These are phyloP conservation scores for Amanita fuliginea DNA, from an alignment of 768 basidiomycete species.

Conservation along the genomic window DNA sequence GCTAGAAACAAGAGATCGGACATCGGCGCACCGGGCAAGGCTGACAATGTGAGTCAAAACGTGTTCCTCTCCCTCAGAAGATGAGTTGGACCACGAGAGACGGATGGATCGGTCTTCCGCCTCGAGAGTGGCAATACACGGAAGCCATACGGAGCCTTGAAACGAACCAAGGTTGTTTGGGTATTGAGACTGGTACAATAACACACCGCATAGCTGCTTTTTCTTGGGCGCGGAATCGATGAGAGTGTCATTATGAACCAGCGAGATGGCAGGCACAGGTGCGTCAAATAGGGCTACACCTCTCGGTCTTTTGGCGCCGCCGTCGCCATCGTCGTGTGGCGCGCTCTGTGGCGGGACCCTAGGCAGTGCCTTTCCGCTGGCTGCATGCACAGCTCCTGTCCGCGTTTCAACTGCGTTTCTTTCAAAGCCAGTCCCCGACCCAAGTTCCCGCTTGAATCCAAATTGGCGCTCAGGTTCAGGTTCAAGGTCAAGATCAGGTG, in stretches of 20 bases:
- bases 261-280: conserved; percentile 2
- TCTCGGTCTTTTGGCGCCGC: not conserved
- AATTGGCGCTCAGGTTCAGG: conserved; percentile 6
- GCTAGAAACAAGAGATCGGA: conserved; percentile 40
- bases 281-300: conserved; percentile 3
- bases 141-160: conserved; percentile 35
- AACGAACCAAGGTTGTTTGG: conserved; percentile 6
- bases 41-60: conserved; percentile 34
- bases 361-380: not conserved
- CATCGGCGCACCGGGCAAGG: conserved; percentile 45
- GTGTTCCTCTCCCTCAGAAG: conserved; percentile 13
- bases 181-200: conserved; percentile 7
- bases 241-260: conserved; percentile 4
- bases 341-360: not conserved
- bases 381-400: not conserved
- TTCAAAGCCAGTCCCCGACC: not conserved
- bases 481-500: not conserved
- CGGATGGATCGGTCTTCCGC: conserved; percentile 19
- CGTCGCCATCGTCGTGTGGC: not conserved
- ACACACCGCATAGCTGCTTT: conserved; percentile 10
- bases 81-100: conserved; percentile 6
- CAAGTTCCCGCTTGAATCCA: too few relatives aligned
- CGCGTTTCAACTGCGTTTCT: not conserved
- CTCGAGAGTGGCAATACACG: conserved; percentile 28
- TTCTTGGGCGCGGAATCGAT: not conserved